Base-by-base conservation (phyloP, 306 rosid species). In the Prunus fruticosa region DNA sequence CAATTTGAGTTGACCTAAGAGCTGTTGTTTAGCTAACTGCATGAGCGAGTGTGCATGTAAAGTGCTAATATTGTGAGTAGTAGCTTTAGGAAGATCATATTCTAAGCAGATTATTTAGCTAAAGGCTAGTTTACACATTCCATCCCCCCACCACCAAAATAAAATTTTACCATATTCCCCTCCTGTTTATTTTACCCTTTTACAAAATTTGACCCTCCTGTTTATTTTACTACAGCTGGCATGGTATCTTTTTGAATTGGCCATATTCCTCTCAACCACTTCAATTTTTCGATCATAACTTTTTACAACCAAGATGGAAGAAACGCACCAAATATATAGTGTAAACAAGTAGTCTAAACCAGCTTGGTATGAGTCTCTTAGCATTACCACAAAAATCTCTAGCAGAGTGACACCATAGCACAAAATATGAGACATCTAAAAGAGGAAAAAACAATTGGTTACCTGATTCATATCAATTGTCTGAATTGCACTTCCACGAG, bases 391-490 rank as follows among this genome's bases (percentile, higher is more conserved):
- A 65, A 65, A 65, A 65, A 32, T 1, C 28, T n/a, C 70, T 65
- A 65, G 19, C 50, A 38, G 22, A 19, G 28, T 46, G 34, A 16
- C 13, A 64, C 11, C 43, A 34, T 6, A 38, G 19, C 25, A 19
- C 38, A 64, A 32, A 34, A 38, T 10, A 60, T 60, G 15, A 66
- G 12, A 43, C 23, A 63, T 14, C 6, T 11, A 43, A 41, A 10
- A 20, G 9, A 2, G 1, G 51, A 10, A 16, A 3, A 4, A 14
- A 23, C 13, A 60, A 41, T 41, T 18, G 49, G 34, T 84, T 81
- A 95, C 98, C 97, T 95, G 98, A 87, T 95, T 92, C 97, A 95
- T 92, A 81, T 95, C 98, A 78, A 95, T 92, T 67, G 98, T 90
- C 86, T 95, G 98, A 76, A 95, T 69, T 18, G 97, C 98, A 86